phyloP scores from a whole-genome alignment of 2,329 filamentous ascomycete species.

The Ophiostoma novo-ulmi region DNA sequence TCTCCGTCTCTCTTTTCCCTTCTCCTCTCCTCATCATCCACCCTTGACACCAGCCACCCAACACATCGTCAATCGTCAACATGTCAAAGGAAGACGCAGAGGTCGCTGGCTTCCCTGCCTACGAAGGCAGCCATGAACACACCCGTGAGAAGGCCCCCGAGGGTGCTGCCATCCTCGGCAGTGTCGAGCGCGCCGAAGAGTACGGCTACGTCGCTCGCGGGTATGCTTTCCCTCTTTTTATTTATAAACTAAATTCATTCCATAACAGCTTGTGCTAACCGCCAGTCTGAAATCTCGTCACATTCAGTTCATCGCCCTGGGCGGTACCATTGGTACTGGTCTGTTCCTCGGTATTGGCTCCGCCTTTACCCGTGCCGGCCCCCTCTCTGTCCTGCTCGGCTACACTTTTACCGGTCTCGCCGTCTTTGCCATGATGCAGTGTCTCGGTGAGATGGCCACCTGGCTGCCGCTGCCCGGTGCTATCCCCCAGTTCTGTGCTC shows the following conservation, averaged over 20 bases:
- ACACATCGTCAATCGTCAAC: neutral
- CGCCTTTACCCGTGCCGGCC: conserved; percentile 42
- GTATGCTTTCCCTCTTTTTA: conserved; percentile 13
- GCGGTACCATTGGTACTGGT: conserved; percentile 46
- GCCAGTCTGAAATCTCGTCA: conserved; percentile 40
- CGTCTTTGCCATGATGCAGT: conserved; percentile 39
- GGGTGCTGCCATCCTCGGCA: conserved; percentile 22
- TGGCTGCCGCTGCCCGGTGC: conserved; percentile 56
- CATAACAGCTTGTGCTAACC: neutral
- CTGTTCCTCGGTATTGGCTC: conserved; percentile 46
- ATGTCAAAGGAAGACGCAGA: conserved; percentile 27
- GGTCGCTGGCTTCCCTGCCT: conserved; percentile 23
- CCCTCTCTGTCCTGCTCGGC: conserved; percentile 40
- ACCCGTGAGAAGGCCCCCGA: neutral
- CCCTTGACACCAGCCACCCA: neutral
- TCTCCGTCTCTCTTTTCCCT: neutral
- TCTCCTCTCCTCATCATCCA: neutral
- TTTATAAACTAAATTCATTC: neutral
- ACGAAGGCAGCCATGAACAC: conserved; percentile 19
- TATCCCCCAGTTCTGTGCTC: conserved; percentile 45
- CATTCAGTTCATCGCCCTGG: conserved; percentile 45
- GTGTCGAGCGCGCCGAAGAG: conserved; percentile 22
- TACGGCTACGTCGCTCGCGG: conserved; percentile 27
- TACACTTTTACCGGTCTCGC: conserved; percentile 43
- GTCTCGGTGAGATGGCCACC: conserved; percentile 55